These are phyloP conservation scores for Penicillium dipodomyicola DNA, from an alignment of 495 filamentous ascomycete genomes.

Conservation along the genomic window DNA sequence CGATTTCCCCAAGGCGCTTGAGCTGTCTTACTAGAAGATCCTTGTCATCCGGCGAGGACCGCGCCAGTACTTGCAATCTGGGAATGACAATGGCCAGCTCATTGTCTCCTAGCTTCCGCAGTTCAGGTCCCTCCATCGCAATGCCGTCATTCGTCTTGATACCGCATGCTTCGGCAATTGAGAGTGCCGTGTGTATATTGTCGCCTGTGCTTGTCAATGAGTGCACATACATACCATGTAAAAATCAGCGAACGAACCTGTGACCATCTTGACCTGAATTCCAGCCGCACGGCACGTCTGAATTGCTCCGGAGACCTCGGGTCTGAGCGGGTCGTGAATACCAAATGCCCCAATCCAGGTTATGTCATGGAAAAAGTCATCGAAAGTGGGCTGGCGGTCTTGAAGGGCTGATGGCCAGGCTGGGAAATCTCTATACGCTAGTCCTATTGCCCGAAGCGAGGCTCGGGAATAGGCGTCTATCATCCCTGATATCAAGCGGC, in stretches of 20 bases:
- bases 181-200: too few relatives aligned
- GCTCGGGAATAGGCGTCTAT: too few relatives aligned
- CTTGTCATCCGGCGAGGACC: conserved; percentile 87
- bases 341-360: conserved; percentile 61
- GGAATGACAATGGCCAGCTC: conserved; percentile 73
- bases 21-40: conserved; percentile 73
- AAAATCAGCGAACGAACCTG: conserved; percentile 50
- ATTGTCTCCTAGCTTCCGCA: conserved; percentile 68
- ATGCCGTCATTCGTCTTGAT: conserved; percentile 72
- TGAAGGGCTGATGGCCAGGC: conserved; percentile 50
- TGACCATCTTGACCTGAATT: conserved; percentile 87
- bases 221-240: too few relatives aligned
- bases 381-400: conserved; percentile 42
- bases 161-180: conserved; percentile 43
- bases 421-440: conserved; percentile 57
- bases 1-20: conserved; percentile 73
- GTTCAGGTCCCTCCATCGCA: conserved; percentile 80
- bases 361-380: conserved; percentile 57
- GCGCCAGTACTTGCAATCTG: conserved; percentile 75
- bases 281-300: conserved; percentile 70
- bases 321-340: conserved; percentile 66
- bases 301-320: conserved; percentile 75
- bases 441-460: too few relatives aligned
- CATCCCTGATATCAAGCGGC: too few relatives aligned
- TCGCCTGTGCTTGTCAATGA: too few relatives aligned